Evolutionary conservation across 768 basidiomycete species (phyloP), one percentile per base, ranked within the genome.

Genomic region (Chalciporus chontae): DNA sequence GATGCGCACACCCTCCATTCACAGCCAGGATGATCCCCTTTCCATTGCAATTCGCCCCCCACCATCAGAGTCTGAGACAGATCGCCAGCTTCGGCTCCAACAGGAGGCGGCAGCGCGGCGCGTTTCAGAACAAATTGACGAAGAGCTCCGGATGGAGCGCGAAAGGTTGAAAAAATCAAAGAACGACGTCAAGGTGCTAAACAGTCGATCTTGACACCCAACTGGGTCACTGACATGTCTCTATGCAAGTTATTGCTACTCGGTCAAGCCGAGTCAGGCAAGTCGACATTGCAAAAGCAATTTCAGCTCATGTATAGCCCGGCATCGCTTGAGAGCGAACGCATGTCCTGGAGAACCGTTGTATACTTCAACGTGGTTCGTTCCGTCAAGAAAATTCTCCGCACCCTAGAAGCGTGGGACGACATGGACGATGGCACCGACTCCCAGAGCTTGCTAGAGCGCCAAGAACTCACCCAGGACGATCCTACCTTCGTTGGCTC

Each of bases 291-390:
- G 41, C 84, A 85, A 67, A 87, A 87, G 63, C 86, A 86, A 61
- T 87, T 85, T 57, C 86, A 88, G 65, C 78, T 90, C 57, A 86
- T 89, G 81, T 89, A 89, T 67, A 81, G 78, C 51, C 88, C 85
- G 8, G 77, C 75, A 52, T 81, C 83, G 37, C 70, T 87, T 37
- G 84, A 87, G 51, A 74, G 76, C 51, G 85, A 88, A 59, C 82
- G 85, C 17, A 67, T 76, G 43, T 85, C 84, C 40, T 88, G 86
- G 86, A 77, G 81, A 49, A 83, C 80, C 11, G 73, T 88, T 57
- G 79, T 88, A 44, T 88, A 84, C 64, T 85, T 87, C 70, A 88
- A 88, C 67, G 77, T 87, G 57, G 77, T 88, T 44, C 79, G 77
- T 60, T 83, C 85, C 32, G 70, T 88, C 61, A 81, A 84, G 58